phyloP scores from a whole-genome alignment of 2,329 filamentous ascomycete species.

The Xylariaceae sp. region DNA sequence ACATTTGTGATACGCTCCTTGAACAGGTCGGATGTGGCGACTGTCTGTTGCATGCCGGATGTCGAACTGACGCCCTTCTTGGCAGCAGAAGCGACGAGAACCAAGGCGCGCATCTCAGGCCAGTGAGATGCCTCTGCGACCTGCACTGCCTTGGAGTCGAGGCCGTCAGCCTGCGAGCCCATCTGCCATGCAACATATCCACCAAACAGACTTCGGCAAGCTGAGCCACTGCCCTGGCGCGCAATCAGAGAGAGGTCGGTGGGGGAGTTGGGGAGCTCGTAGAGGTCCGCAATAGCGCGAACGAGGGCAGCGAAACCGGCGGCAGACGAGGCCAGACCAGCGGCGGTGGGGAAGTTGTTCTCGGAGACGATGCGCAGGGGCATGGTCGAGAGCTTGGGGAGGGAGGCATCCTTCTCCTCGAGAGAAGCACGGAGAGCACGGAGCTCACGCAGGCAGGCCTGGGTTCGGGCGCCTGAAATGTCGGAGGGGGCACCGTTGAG shows the following conservation, averaged over 20 bases:
- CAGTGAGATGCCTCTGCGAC: slow-evolving; percentile 86
- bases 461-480: slow-evolving; percentile 81
- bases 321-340: slow-evolving; percentile 72
- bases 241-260: slow-evolving; percentile 84
- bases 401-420: slow-evolving; percentile 63
- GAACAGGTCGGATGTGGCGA: slow-evolving; percentile 86
- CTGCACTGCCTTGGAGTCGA: slow-evolving; percentile 81
- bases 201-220: slow-evolving; percentile 87
- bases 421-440: slow-evolving; percentile 69
- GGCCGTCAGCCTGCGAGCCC: slow-evolving; percentile 69
- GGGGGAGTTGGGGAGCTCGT: slow-evolving; percentile 74
- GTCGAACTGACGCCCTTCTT: slow-evolving; percentile 96
- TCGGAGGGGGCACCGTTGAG: slow-evolving; percentile 82
- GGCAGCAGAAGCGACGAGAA: slow-evolving; percentile 84
- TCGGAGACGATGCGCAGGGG: slow-evolving; percentile 84
- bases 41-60: slow-evolving; percentile 94
- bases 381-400: slow-evolving; percentile 75
- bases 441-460: slow-evolving; percentile 87
- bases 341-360: slow-evolving; percentile 99
- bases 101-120: slow-evolving; percentile 88
- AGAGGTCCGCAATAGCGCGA: slow-evolving; percentile 85
- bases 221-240: slow-evolving; percentile 88
- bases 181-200: slow-evolving; percentile 95
- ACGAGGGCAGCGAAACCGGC: slow-evolving; percentile 68
- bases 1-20: slow-evolving; percentile 66